Percentiles rank a stretch among this genome's conserved stretches.
phyloP scores from a whole-genome alignment of 208 protist genomes.

The Leishmania major region DNA sequence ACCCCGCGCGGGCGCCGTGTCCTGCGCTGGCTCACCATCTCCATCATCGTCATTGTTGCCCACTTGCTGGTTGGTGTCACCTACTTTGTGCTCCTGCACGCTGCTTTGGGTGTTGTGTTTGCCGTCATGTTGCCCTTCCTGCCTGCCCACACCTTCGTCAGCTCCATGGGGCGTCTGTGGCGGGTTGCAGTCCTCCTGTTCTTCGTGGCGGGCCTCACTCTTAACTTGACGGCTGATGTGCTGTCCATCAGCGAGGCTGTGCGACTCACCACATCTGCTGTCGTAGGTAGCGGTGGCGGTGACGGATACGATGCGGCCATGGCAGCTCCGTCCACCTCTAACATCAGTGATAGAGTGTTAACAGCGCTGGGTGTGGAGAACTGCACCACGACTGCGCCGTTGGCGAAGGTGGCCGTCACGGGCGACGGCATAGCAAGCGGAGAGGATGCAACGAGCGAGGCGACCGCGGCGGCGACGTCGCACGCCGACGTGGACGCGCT shows the following conservation, averaged over 20 bases:
- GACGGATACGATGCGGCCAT: slow-evolving; percentile 2
- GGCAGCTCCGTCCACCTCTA: background rate
- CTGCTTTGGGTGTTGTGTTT: slow-evolving; percentile 43
- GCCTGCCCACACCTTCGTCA: slow-evolving; percentile 28
- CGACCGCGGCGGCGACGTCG: background rate
- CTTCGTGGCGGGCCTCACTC: slow-evolving; percentile 48
- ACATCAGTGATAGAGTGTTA: background rate
- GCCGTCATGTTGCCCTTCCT: slow-evolving; percentile 39
- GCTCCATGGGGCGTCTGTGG: slow-evolving; percentile 52
- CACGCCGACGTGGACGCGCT: background rate
- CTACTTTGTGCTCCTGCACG: slow-evolving; percentile 54
- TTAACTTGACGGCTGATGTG: slow-evolving; percentile 52
- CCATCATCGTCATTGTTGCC: slow-evolving; percentile 32
- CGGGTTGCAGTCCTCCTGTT: slow-evolving; percentile 38
- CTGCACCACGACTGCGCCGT: background rate
- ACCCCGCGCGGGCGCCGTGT: slow-evolving; percentile 35
- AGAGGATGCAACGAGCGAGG: background rate
- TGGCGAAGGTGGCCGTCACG: background rate
- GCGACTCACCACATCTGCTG: slow-evolving; percentile 47
- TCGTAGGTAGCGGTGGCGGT: slow-evolving; percentile 33
- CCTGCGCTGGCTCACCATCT: slow-evolving; percentile 37
- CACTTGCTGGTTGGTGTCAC: slow-evolving; percentile 46
- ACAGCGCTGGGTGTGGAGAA: background rate
- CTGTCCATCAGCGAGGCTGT: slow-evolving; percentile 50
- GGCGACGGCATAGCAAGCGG: background rate